These are phyloP conservation scores for Domatiomyces catenatus DNA, from an alignment of 2,329 filamentous ascomycete species.

Conservation along the genomic window DNA sequence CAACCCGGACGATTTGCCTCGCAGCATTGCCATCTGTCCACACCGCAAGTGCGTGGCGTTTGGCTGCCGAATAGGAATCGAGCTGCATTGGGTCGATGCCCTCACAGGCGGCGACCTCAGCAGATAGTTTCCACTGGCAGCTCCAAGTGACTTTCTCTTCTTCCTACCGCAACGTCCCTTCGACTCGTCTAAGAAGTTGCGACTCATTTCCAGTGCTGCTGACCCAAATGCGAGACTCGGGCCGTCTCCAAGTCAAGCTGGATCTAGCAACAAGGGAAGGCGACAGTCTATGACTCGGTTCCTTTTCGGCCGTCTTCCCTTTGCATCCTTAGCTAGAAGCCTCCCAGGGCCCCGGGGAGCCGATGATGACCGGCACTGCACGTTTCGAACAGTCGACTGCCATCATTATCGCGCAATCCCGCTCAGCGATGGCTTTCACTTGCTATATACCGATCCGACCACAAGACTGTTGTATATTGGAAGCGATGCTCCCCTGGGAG, in stretches of 20 bases:
- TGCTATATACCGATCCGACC: slow-evolving; percentile 48
- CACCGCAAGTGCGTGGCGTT: slow-evolving; percentile 50
- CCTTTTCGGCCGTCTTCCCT: slow-evolving; percentile 15
- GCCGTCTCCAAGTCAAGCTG: slow-evolving; percentile 22
- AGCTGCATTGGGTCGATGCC: slow-evolving; percentile 45
- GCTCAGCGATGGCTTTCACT: slow-evolving; percentile 48
- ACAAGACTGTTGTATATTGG: slow-evolving; percentile 44
- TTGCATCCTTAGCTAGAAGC: slow-evolving; percentile 5
- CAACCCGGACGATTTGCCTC: slow-evolving; percentile 45
- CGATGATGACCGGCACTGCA: background rate
- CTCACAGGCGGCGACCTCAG: slow-evolving; percentile 26
- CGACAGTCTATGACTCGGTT: slow-evolving; percentile 15
- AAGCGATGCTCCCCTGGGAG: slow-evolving; percentile 43
- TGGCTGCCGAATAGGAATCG: slow-evolving; percentile 46
- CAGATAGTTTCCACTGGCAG: slow-evolving; percentile 27
- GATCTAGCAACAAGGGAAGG: slow-evolving; percentile 3
- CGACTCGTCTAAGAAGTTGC: slow-evolving; percentile 41
- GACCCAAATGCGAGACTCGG: background rate
- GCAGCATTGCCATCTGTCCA: slow-evolving; percentile 52
- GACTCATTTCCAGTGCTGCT: slow-evolving; percentile 45
- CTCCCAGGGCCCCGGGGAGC: slow-evolving; percentile 15
- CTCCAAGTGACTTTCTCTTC: slow-evolving; percentile 32
- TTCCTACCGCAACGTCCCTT: slow-evolving; percentile 43
- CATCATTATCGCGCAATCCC: slow-evolving; percentile 51
- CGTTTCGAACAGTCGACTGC: slow-evolving; percentile 30